Base-by-base conservation (phyloP, 2,329 filamentous ascomycete species). In the Penicillium sp. region DNA sequence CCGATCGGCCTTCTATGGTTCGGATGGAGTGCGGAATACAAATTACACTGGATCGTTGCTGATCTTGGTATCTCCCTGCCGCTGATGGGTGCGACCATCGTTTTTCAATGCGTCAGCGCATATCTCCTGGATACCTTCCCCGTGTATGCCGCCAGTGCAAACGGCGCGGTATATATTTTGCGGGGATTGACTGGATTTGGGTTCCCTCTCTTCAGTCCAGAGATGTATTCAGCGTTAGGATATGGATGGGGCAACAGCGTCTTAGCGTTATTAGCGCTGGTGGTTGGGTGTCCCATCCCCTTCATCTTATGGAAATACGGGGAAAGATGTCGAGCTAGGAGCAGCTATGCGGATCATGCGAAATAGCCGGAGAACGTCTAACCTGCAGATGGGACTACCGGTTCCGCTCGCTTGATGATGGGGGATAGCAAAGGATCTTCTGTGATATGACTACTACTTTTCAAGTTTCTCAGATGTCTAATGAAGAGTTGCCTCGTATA, bases 1-100 rank as follows among this genome's bases (percentile, higher is more conserved):
- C 82, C 83, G 0, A 62, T 78, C 1, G 80, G 81, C 0, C 69
- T 85, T 4, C 80, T 84, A 59, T 77, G 79, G 67, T 86, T 85
- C 60, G 83, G 82, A 6, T 85, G 82, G 82, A 74, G 74, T 2
- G 80, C 81, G 0, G 75, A 83, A 50, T 71, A 72, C 4, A 66
- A 73, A 19, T 63, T 76, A 0, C 81, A 83, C 58, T 83, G 83
- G 78, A 79, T 83, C 41, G 70, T 80, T 58, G 81, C 82, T 3
- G 78, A 84, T 54, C 76, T 83, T 36, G 81, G 82, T 0, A 79
- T 81, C 3, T 73, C 69, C 0, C 63, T 85, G 1, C 79, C 83
- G 52, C 75, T 78, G 10, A 76, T 74, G 1, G 80, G 81, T 63
- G 68, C 69, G 0, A 77, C 77, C 14, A 70, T 75, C n/a, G 66